Conservation (phyloP, 2,329 filamentous ascomycete species). For the Didymella sp. region DNA sequence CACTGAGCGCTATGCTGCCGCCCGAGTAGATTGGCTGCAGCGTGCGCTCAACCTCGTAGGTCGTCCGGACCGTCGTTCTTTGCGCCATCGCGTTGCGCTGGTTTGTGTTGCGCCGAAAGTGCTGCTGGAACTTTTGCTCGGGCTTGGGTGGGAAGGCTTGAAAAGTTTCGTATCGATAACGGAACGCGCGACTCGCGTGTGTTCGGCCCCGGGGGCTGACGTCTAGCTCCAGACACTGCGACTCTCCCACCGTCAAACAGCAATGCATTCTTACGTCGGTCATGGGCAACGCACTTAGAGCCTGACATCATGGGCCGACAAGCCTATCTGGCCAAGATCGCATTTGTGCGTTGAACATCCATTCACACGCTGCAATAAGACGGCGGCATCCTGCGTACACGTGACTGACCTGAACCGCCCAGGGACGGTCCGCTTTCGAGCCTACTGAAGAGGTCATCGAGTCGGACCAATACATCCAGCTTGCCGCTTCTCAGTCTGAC, state of each 20-base stretch:
- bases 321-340: conserved; percentile 49
- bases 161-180: conserved; percentile 49
- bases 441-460: conserved; percentile 35
- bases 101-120: conserved; percentile 17
- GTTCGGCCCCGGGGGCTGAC: not conserved
- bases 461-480: conserved; percentile 40
- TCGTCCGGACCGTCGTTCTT: conserved; percentile 74
- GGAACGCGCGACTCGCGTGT: conserved; percentile 1
- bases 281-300: not conserved
- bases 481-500: conserved; percentile 34
- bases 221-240: conserved; percentile 8
- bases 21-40: conserved; percentile 95
- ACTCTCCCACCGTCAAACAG: not conserved
- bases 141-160: conserved; percentile 28
- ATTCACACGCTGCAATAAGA: not conserved
- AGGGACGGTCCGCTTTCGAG: conserved; percentile 54
- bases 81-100: conserved; percentile 55
- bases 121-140: not conserved
- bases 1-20: conserved; percentile 83
- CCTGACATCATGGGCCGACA: conserved; percentile 43
- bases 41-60: conserved; percentile 82
- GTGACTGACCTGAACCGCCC: conserved; percentile 23
- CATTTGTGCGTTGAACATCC: conserved; percentile 41
- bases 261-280: not conserved
- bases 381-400: not conserved